Base-by-base conservation (phyloP, 2,329 filamentous ascomycete genomes). In the Neodidymelliopsis sp. region DNA sequence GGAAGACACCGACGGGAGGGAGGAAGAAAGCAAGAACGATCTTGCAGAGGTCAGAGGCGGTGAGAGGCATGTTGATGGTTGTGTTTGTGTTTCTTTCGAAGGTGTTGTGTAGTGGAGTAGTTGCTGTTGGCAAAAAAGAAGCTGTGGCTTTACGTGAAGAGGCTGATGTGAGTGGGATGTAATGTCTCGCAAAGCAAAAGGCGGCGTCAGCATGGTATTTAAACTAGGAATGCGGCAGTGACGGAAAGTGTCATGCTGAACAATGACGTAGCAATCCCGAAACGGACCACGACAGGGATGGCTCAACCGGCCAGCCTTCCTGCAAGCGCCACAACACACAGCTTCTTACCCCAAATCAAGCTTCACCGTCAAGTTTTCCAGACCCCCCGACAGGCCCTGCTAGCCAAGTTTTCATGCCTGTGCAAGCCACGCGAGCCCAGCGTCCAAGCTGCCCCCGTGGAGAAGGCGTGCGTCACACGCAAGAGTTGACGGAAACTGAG, bases 1-100 rank as follows among this genome's bases (percentile, higher is more conserved):
- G 89, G 84, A 96, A 94, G 74, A 96, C 91, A 79, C 91, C 91
- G 46, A 96, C 78, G 72, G 91, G 91, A 48, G 91, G 91, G 60
- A 96, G 85, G 79, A 96, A 79, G 81, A 96, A 81, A 81, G 91
- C 91, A 78, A 96, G 83, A 77, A 96, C 83, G 81, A 89, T 88
- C 79, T 89, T 89, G 84, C 85, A 86, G 77, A 89, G 85, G 73
- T 90, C 86, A 73, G 86, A 88, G 67, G 79, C 80, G 65, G 82
- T 84, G 79, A 84, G 83, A 76, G 81, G 75, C 82, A 84, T 85
- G 67, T 49, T 78, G 76, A 58, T 44, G 65, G 55, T 47, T 42
- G n/a, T 51, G 31, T 42, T 35, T 49, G 40, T 48, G n/a, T n/a
- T n/a, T 50, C 34, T 25, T 37, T 40, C 24, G 33, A 30, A 18